These are phyloP conservation scores for Murraya koenigii DNA, from an alignment of 345 rosid genomes.

Conservation along the genomic window DNA sequence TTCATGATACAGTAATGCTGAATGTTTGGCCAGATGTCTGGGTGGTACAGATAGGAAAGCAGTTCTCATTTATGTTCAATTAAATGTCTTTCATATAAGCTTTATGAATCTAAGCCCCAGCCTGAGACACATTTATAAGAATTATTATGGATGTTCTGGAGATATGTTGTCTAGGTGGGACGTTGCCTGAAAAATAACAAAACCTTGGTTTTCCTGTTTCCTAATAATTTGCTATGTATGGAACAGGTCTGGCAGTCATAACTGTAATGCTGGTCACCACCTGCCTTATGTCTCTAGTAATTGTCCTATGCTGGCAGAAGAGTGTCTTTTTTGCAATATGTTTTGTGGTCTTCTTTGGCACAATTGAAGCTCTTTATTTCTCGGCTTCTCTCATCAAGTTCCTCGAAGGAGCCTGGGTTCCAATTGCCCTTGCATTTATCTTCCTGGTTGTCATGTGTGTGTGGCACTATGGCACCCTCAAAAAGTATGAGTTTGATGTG, in stretches of 20 bases:
- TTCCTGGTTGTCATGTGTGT: constrained; percentile 78
- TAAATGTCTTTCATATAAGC: neutral
- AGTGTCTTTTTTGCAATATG: constrained; percentile 61
- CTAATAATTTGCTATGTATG: constrained; percentile 8
- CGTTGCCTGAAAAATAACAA: neutral
- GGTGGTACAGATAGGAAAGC: neutral
- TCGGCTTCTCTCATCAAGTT: constrained; percentile 91
- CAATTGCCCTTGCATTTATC: constrained; percentile 73
- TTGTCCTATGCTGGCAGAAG: constrained; percentile 92
- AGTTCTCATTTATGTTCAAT: neutral
- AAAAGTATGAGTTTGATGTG: constrained; percentile 81
- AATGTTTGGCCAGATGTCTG: neutral
- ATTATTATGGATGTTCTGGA: neutral
- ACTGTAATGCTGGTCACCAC: constrained; percentile 99
- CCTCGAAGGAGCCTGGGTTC: constrained; percentile 98
- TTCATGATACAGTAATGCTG: neutral
- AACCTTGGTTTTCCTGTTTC: neutral
- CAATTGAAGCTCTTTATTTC: constrained; percentile 90
- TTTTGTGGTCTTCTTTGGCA: constrained; percentile 75
- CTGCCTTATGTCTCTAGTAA: constrained; percentile 91
- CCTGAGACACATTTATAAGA: neutral
- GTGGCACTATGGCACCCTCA: constrained; percentile 89
- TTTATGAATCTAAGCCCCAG: neutral
- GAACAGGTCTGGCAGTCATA: constrained; percentile 93
- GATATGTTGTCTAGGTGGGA: neutral